Conservation (phyloP, 768 basidiomycete species). For the Nevesoporus exiguus region DNA sequence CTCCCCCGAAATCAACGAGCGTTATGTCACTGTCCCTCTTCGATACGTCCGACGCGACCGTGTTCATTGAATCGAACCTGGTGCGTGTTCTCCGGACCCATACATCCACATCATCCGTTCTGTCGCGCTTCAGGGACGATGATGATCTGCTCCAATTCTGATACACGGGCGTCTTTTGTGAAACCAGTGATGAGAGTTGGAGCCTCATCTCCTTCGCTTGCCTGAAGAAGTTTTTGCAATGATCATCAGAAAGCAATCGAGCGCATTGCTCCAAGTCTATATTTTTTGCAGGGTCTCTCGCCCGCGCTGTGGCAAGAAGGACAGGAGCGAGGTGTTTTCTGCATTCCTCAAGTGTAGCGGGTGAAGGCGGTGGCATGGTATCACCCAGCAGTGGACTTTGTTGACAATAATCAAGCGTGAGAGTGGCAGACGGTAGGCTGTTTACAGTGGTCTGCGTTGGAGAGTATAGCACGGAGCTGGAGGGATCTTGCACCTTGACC, state of each 20-base stretch:
- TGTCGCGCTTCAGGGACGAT: constrained; percentile 9
- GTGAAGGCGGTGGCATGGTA: constrained; percentile 3
- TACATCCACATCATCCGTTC: constrained; percentile 10
- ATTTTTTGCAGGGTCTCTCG: constrained; percentile 13
- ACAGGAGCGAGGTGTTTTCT: constrained; percentile 24
- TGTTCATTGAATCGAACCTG: constrained; percentile 16
- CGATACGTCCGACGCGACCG: constrained; percentile 12
- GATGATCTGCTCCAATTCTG: neutral
- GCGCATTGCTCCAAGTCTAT: constrained; percentile 20
- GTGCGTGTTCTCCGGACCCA: constrained; percentile 15
- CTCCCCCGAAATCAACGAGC: constrained; percentile 15
- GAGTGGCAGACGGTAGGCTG: constrained; percentile 4
- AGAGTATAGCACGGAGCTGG: constrained; percentile 6
- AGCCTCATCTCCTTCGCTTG: constrained; percentile 25
- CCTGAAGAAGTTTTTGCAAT: constrained; percentile 18
- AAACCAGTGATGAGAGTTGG: constrained; percentile 17
- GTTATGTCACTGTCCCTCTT: constrained; percentile 27
- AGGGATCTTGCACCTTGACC: constrained; percentile 2
- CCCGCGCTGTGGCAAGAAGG: constrained; percentile 15
- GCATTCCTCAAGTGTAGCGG: constrained; percentile 26
- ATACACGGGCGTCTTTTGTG: constrained; percentile 3
- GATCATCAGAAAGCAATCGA: constrained; percentile 28
- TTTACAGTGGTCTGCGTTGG: constrained; percentile 11
- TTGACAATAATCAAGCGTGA: constrained; percentile 2
- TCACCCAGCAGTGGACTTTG: constrained; percentile 8